A percentile compares a stretch with the other conserved stretches of the same genome.
Conservation (phyloP, 441 rosid genomes). For the Euphorbia celastroides region DNA sequence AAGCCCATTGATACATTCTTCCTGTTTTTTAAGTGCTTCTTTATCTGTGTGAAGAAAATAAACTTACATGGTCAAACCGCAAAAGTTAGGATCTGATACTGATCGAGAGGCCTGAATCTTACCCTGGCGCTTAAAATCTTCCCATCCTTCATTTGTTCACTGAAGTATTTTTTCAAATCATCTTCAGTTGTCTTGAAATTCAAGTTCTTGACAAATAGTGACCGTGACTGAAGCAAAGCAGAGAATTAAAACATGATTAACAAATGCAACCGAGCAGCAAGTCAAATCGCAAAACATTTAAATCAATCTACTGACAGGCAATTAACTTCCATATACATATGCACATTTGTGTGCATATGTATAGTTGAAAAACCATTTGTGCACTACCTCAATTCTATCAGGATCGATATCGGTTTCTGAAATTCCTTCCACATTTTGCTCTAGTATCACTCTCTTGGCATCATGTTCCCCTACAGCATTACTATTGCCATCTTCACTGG, state of each 20-base stretch:
- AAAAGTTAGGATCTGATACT: conserved; percentile 11
- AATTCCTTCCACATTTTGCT: conserved; percentile 59
- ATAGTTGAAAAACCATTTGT: background rate
- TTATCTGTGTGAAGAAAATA: conserved; percentile 43
- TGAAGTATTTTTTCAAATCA: conserved; percentile 61
- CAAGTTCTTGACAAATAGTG: conserved; percentile 79
- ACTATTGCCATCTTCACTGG: conserved; percentile 29
- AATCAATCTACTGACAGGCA: background rate
- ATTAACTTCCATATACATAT: background rate
- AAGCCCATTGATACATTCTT: conserved; percentile 80
- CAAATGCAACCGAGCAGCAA: background rate
- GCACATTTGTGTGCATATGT: background rate
- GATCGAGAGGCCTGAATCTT: conserved; percentile 20
- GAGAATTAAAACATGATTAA: conserved; percentile 15
- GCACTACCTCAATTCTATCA: conserved; percentile 71
- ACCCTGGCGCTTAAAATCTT: conserved; percentile 74
- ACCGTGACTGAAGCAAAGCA: conserved; percentile 60
- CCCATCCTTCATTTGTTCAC: conserved; percentile 58
- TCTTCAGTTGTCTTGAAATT: conserved; percentile 89
- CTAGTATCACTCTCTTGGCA: conserved; percentile 53
- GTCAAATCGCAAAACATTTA: background rate
- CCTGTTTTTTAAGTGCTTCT: conserved; percentile 74
- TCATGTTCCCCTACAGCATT: conserved; percentile 49
- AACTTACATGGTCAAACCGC: conserved; percentile 12
- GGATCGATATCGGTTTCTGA: conserved; percentile 58